Percentiles rank a stretch among this genome's conserved stretches.
Conservation (phyloP, 2,329 filamentous ascomycete species). For the Botrytis elliptica region DNA sequence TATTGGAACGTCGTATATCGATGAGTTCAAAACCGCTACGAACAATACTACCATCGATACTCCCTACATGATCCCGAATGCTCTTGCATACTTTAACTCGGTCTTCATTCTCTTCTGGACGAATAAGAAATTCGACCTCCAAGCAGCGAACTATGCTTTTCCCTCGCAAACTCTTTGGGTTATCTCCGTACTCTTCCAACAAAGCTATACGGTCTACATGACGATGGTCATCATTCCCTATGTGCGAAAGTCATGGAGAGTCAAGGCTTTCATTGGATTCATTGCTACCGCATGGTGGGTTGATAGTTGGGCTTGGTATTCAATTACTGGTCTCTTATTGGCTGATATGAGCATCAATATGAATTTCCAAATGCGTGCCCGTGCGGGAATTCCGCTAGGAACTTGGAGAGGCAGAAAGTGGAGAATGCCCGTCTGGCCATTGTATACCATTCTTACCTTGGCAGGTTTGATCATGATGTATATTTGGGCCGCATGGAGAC, state of each 20-base stretch:
- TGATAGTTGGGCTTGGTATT: conserved; percentile 49
- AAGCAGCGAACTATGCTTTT: conserved; percentile 45
- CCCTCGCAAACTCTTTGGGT: conserved; percentile 47
- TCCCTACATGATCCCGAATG: conserved; percentile 41
- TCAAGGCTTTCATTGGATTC: conserved; percentile 36
- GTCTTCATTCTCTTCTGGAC: conserved; percentile 50
- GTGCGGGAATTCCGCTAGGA: conserved; percentile 30
- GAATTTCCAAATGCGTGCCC: conserved; percentile 39
- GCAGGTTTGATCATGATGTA: conserved; percentile 45
- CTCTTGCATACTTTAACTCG: conserved; percentile 46
- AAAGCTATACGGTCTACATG: conserved; percentile 50
- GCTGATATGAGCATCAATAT: conserved; percentile 46
- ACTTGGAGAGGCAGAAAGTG: conserved; percentile 16
- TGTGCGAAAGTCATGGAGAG: conserved; percentile 26
- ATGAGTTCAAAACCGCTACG: conserved; percentile 41
- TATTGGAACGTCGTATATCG: conserved; percentile 40
- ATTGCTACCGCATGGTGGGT: conserved; percentile 48
- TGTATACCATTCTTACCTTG: conserved; percentile 31
- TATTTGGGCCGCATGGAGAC: conserved; percentile 44
- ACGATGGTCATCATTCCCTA: conserved; percentile 47
- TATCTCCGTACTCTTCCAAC: conserved; percentile 45
- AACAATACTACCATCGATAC: conserved; percentile 42
- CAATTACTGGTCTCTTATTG: conserved; percentile 44
- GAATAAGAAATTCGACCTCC: conserved; percentile 41
- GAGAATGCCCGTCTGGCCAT: conserved; percentile 39